A percentile compares a stretch with the other conserved stretches of the same genome.
Conservation (phyloP, 495 filamentous ascomycete genomes). For the Xylaria cubensis region DNA sequence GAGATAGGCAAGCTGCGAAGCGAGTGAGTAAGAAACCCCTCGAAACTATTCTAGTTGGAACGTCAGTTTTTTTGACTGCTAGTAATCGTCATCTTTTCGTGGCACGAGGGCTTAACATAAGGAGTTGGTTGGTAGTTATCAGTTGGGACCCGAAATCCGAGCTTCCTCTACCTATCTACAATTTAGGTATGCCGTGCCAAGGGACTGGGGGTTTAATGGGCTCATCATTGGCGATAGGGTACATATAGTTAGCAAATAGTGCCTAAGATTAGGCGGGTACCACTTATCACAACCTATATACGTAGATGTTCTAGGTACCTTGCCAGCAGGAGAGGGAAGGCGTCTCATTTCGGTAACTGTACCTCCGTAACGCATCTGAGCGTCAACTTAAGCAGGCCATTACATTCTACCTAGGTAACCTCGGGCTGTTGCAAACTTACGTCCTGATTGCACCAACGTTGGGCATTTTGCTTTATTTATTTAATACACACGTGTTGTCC, state of each 20-base stretch:
- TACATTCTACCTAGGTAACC: no score
- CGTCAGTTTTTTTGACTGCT: not conserved
- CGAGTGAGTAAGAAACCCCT: not conserved
- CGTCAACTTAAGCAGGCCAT: not conserved
- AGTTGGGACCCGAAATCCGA: not conserved
- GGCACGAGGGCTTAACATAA: not conserved
- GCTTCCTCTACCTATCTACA: not conserved
- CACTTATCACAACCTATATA: not conserved
- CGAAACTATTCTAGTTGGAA: not conserved
- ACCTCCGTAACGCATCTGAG: not conserved
- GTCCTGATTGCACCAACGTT: not conserved
- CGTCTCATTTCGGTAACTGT: not conserved
- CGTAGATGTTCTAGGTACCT: not conserved
- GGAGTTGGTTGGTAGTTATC: not conserved
- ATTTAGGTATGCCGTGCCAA: not conserved
- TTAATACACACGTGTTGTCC: not conserved
- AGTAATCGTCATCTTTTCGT: not conserved
- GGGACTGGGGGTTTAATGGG: conserved; percentile 4
- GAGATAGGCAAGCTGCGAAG: not conserved
- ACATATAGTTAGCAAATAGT: not conserved
- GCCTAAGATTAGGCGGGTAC: not conserved
- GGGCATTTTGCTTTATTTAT: no score
- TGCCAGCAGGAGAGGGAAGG: not conserved
- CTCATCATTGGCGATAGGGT: not conserved
- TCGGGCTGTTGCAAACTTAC: not conserved